Base-by-base conservation (phyloP, 2,329 filamentous ascomycete species). In the Colletotrichum agaves region DNA sequence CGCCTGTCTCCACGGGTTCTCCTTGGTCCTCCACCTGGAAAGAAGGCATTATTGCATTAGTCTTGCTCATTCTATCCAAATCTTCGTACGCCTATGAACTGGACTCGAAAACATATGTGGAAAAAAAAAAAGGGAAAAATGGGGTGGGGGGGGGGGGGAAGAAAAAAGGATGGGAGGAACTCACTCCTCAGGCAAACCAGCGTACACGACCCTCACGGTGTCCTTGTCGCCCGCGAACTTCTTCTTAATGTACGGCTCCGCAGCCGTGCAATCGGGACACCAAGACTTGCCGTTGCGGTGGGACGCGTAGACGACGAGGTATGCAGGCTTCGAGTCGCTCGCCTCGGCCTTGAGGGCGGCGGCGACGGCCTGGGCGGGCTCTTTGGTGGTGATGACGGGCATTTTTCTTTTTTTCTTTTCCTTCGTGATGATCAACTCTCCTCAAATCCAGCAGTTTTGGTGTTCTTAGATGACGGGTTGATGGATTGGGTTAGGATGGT, bases 171-270 rank as follows among this genome's bases (percentile, higher is more conserved):
- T 3, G 5, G 31, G 7, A 11, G 21, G 17, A 33, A 67, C 65
- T 64, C 55, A 67, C 65, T 60, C 61, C n/a, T 67, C 65, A 17
- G 65, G 65, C 61, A 65, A 41, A 31, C 65, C 65, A 33, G 65
- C 65, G 41, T 67, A 67, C 4, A 60, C 65, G 19, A 67, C 65
- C 7, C 65, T 39, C 4, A 65, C 65, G 17, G 65, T 67, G 13
- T 59, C 15, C 17, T 58, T 47, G n/a, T 59, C 41, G 46, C 61
- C 65, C n/a, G 44, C 46, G 21, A 67, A 67, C 61, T 60, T 67
- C 47, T 65, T 65, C 65, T 67, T 53, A 15, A 67, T 67, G 53
- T 64, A 67, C 33, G 65, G 65, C 65, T 67, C 65, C 19, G 65
- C 65, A 12, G 65, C 65, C 33, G 61, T 65, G 23, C 65, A 67